A percentile compares a stretch with the other conserved stretches of the same genome.
Evolutionary conservation across 331 rosid species (phyloP).

Genomic region (Erythrophleum ivorense): DNA sequence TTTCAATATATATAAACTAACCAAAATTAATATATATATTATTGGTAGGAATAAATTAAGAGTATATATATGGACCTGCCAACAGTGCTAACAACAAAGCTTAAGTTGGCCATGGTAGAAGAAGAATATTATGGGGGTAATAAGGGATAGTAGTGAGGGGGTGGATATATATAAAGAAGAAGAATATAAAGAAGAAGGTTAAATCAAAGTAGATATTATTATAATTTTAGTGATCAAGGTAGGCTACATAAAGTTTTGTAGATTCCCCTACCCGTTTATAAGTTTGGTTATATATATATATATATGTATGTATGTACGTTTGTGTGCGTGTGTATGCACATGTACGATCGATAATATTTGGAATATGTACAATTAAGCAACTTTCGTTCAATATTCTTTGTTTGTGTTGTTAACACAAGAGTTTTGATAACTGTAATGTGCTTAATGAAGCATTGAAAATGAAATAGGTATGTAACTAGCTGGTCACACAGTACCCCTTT

Average conservation of each 20-base stretch:
- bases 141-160: too few species aligned
- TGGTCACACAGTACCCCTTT: background rate
- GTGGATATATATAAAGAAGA: background rate
- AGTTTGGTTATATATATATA: too few species aligned
- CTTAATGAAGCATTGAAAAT: background rate
- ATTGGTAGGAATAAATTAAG: too few species aligned
- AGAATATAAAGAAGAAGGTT: background rate
- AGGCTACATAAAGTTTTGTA: background rate
- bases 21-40: too few species aligned
- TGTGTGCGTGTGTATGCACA: too few species aligned
- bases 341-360: background rate
- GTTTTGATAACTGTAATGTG: background rate
- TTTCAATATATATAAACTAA: too few species aligned
- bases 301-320: too few species aligned
- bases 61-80: conserved; percentile 36
- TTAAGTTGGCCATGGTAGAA: too few species aligned
- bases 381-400: background rate
- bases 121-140: too few species aligned
- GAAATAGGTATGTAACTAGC: background rate
- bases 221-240: background rate
- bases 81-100: conserved; percentile 53
- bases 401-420: background rate
- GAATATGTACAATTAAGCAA: background rate
- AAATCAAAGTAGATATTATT: background rate
- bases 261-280: background rate